Percentiles rank a stretch among this genome's conserved stretches.
These are phyloP conservation scores for Metschnikowia kunwiensis DNA, from an alignment of 805 yeast species.

Conservation along the genomic window DNA sequence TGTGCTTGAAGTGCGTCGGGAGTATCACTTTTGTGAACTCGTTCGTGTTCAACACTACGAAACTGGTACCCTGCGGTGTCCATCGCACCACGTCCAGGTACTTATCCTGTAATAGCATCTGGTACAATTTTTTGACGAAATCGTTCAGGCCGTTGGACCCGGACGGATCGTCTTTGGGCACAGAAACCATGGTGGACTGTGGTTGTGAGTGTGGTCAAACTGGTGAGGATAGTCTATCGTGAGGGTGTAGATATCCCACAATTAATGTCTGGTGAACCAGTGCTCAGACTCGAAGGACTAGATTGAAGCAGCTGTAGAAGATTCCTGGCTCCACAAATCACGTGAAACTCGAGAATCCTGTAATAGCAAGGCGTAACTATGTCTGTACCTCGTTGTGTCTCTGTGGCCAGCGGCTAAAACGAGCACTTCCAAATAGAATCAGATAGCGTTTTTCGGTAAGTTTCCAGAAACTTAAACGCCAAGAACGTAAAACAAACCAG, in stretches of 20 bases:
- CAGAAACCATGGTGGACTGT: neutral
- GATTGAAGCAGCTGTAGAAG: too few species aligned
- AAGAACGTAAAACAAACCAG: too few species aligned
- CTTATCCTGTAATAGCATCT: constrained; percentile 81
- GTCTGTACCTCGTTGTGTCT: too few species aligned
- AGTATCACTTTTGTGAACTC: constrained; percentile 85
- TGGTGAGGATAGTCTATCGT: neutral
- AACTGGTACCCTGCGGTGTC: constrained; percentile 82
- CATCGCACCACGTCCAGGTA: constrained; percentile 77
- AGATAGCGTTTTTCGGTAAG: too few species aligned
- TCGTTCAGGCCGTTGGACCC: constrained; percentile 57
- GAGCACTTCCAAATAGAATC: too few species aligned
- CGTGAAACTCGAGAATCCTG: too few species aligned
- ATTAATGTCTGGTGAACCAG: too few species aligned
- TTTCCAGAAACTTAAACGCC: too few species aligned
- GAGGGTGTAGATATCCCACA: neutral
- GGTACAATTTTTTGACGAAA: constrained; percentile 73
- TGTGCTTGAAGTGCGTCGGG: constrained; percentile 91
- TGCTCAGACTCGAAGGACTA: too few species aligned
- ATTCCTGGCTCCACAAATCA: too few species aligned
- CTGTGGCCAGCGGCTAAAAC: too few species aligned
- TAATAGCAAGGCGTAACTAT: too few species aligned
- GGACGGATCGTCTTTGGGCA: constrained; percentile 11
- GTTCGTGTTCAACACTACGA: constrained; percentile 85
- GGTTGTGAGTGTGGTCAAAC: neutral